These are phyloP conservation scores for Lipomyces orientalis DNA, from an alignment of 805 yeast genomes.

Conservation along the genomic window DNA sequence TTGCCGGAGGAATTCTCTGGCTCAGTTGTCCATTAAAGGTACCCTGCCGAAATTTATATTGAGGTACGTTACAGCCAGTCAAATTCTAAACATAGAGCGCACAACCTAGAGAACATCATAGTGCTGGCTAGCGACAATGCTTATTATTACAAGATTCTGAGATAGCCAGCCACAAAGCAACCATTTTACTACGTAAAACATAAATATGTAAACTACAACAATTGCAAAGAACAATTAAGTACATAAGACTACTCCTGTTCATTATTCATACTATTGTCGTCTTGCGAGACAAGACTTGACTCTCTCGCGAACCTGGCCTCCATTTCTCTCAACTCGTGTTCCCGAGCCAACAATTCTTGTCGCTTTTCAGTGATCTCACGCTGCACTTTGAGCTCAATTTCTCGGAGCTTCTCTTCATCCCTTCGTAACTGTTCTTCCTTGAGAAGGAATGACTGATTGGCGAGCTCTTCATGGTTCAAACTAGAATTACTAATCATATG, in stretches of 20 bases:
- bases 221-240: neutral
- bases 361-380: slow-evolving; percentile 49
- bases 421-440: slow-evolving; percentile 52
- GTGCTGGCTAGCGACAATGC: neutral
- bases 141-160: neutral
- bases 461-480: slow-evolving; percentile 49
- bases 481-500: slow-evolving; percentile 35
- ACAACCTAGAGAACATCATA: neutral
- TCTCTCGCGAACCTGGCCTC: slow-evolving; percentile 45
- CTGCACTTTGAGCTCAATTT: slow-evolving; percentile 47
- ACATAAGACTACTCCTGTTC: neutral
- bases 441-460: slow-evolving; percentile 47
- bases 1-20: neutral
- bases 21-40: slow-evolving; percentile 1
- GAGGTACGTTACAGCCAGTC: neutral
- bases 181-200: neutral
- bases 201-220: neutral
- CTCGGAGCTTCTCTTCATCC: slow-evolving; percentile 49
- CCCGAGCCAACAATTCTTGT: slow-evolving; percentile 47
- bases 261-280: slow-evolving; percentile 9
- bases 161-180: neutral
- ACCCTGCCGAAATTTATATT: neutral
- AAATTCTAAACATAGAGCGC: neutral
- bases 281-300: slow-evolving; percentile 23
- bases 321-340: slow-evolving; percentile 49